A percentile compares a stretch with the other conserved stretches of the same genome.
These are phyloP conservation scores for Solanum commersonii DNA, from an alignment of 257 asterid genomes.

Conservation along the genomic window DNA sequence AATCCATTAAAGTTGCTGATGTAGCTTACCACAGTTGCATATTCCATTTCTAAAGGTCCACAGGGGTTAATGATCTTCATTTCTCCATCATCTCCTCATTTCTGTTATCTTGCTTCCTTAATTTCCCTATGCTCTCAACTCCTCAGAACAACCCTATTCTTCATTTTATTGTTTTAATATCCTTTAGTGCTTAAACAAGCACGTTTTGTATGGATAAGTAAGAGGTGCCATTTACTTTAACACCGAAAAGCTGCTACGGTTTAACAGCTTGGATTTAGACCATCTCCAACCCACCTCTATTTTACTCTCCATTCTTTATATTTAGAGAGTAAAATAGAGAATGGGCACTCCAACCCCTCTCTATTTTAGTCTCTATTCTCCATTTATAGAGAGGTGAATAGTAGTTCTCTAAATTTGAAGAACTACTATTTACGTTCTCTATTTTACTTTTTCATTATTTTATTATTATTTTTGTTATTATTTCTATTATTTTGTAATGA, in stretches of 20 bases:
- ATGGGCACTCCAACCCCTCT: too few species aligned
- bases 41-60: background rate
- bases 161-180: background rate
- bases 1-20: background rate
- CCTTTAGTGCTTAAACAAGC: background rate
- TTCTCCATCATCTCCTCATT: background rate
- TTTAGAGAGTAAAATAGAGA: too few species aligned
- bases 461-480: too few species aligned
- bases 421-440: too few species aligned
- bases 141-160: background rate
- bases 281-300: too few species aligned
- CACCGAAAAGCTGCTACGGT: background rate
- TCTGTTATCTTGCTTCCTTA: background rate
- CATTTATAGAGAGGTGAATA: too few species aligned
- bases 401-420: too few species aligned
- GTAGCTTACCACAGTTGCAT: background rate
- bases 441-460: too few species aligned
- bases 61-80: background rate
- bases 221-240: background rate
- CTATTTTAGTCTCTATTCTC: too few species aligned
- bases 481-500: too few species aligned
- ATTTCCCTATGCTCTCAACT: background rate
- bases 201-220: background rate
- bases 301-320: too few species aligned
- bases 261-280: background rate